Conservation (phyloP, 352 stramenopile genomes). For the Saprolegnia diclina region DNA sequence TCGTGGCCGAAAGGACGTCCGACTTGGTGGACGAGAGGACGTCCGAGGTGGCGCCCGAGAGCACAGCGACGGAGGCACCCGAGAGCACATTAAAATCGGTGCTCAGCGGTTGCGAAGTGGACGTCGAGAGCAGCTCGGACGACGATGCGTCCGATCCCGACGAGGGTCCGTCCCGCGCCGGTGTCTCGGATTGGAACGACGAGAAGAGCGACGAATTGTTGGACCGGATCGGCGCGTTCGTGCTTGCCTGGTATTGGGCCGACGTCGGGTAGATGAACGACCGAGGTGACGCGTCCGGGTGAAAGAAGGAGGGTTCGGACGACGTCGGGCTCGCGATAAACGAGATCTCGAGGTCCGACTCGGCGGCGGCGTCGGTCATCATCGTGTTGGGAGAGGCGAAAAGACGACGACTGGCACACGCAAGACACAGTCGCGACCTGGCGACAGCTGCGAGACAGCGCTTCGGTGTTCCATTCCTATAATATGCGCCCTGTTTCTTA, state of each 20-base stretch:
- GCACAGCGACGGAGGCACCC: not conserved
- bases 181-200: not conserved
- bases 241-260: not conserved
- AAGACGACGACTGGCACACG: not conserved
- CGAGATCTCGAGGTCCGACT: not conserved
- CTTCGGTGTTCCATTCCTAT: no score
- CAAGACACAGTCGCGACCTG: not conserved
- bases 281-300: slow-evolving; percentile 1
- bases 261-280: slow-evolving; percentile 14
- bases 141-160: no score
- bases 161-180: not conserved
- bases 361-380: no score
- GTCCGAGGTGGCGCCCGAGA: not conserved
- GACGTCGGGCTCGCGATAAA: not conserved
- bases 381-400: no score
- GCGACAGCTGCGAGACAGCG: no score
- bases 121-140: not conserved
- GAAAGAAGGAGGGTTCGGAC: slow-evolving; percentile 12
- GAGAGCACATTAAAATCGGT: not conserved
- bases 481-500: no score
- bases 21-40: not conserved
- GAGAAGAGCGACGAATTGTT: not conserved
- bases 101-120: not conserved
- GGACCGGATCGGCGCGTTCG: not conserved
- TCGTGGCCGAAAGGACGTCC: no score